Base-by-base conservation (phyloP, 2,329 filamentous ascomycete genomes). In the Fusarium pseudograminearum region DNA sequence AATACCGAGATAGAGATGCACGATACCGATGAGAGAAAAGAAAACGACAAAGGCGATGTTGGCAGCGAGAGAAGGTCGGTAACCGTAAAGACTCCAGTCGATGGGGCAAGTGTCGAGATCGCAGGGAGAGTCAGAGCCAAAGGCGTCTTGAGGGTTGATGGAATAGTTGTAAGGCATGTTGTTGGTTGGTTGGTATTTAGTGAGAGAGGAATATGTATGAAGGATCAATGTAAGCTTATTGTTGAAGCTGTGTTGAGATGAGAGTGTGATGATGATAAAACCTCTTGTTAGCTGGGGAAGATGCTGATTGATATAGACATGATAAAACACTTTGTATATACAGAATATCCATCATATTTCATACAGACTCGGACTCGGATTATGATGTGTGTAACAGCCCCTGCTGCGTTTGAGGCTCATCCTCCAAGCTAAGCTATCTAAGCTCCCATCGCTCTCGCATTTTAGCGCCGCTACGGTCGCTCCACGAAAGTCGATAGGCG, bases 31-130 rank as follows among this genome's bases (percentile, higher is more conserved):
- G 40, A 84, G 33, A 47, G 71, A 76, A 72, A 89, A 90, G 38
- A 90, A 68, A 36, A 76, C 83, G 4, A 84, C 65, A 71, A 88
- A 87, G 47, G 81, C 62, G 46, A 80, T 77, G 73, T 90, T 90
- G 61, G 85, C 85, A 12, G 78, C 76, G 3, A 90, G 76, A 30
- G 81, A 81, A 30, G 89, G 84, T 33, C 82, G 80, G 77, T 90
- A 91, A 54, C 80, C 73, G 75, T 89, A 86, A 69, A 87, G 79
- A 73, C 80, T 84, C 74, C 74, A 80, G 56, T 84, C 79, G 40
- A 84, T 69, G 5, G 81, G 80, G 72, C 85, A 87, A 41, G 78
- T 71, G 14, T 82, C 81, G 31, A 87, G 79, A 18, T 80, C 83
- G 76, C 85, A 87, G 65, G 80, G 84, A 54, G 79, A 75, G 16